These are phyloP conservation scores for Linderniella brevidens DNA, from an alignment of 257 asterid species.

Conservation along the genomic window DNA sequence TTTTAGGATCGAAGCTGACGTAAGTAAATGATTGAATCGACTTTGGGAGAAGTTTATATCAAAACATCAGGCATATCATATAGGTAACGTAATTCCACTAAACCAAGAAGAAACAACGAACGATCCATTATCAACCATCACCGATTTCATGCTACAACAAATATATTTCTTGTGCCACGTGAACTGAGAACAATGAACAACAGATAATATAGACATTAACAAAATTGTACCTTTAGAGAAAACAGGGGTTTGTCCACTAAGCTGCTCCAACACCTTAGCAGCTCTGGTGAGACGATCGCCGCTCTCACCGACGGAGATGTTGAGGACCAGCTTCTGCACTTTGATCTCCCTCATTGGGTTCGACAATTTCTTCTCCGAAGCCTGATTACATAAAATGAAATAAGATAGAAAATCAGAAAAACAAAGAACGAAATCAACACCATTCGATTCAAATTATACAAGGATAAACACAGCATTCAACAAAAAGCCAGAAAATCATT, in stretches of 20 bases:
- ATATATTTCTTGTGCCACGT: background rate
- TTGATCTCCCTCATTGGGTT: slow-evolving; percentile 33
- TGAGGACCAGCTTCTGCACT: slow-evolving; percentile 34
- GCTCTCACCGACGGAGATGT: slow-evolving; percentile 31
- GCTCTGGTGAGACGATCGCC: slow-evolving; percentile 42
- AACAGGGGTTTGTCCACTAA: slow-evolving; percentile 28
- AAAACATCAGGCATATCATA: no score
- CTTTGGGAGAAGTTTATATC: no score
- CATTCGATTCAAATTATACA: no score
- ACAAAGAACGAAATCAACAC: background rate
- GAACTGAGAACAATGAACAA: background rate
- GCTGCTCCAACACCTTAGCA: slow-evolving; percentile 34
- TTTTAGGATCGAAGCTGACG: no score
- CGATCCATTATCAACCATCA: no score
- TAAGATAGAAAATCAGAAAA: background rate
- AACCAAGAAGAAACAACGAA: no score
- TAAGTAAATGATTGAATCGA: no score
- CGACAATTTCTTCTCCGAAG: slow-evolving; percentile 28
- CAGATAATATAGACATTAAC: no score
- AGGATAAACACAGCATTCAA: no score
- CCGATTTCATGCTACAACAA: no score
- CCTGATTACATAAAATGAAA: slow-evolving; percentile 7
- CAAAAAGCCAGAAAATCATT: no score
- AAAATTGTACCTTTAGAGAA: slow-evolving; percentile 25
- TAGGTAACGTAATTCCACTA: no score